Evolutionary conservation across 768 basidiomycete genomes (phyloP), one percentile per base, ranked within the genome.

Genomic region (Mycena pura): DNA sequence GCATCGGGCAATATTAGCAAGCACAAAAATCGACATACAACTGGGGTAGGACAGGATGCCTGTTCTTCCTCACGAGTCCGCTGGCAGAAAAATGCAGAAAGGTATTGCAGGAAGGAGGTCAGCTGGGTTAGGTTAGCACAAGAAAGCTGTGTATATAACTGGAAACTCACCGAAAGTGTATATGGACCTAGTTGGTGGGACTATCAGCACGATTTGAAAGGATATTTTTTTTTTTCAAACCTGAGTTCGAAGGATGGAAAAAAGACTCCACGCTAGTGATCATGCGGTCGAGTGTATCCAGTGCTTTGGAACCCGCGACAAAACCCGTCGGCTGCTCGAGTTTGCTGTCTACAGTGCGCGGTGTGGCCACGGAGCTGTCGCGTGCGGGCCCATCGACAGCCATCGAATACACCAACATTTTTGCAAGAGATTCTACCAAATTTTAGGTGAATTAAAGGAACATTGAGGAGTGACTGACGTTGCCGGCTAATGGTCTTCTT

Each of bases 191-290:
- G n/a, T n/a, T n/a, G n/a, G n/a, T n/a, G n/a, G n/a, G n/a, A n/a
- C n/a, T n/a, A n/a, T n/a, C n/a, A n/a, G n/a, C n/a, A n/a, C n/a
- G n/a, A n/a, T n/a, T n/a, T n/a, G n/a, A n/a, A n/a, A n/a, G n/a
- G n/a, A n/a, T n/a, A n/a, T n/a, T n/a, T n/a, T n/a, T n/a, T n/a
- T n/a, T n/a, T n/a, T n/a, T n/a, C n/a, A n/a, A n/a, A n/a, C n/a
- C 96, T 28, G 88, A 88, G 71, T 97, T 97, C 4, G 92, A 93
- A 2, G 96, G 96, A 73, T 99, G 96, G 77, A 98, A 99, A 80
- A 91, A 96, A 0, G 90, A 88, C 70, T 99, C 96, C 6, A 91
- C 93, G 68, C 93, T 95, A 14, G 93, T 96, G 62, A 99, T 86
- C 39, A 99, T 77, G 65, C 88, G 88, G 66, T 93, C 92, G 25